These are phyloP conservation scores for Mycena leptocephala DNA, from an alignment of 768 basidiomycete genomes.

Conservation along the genomic window DNA sequence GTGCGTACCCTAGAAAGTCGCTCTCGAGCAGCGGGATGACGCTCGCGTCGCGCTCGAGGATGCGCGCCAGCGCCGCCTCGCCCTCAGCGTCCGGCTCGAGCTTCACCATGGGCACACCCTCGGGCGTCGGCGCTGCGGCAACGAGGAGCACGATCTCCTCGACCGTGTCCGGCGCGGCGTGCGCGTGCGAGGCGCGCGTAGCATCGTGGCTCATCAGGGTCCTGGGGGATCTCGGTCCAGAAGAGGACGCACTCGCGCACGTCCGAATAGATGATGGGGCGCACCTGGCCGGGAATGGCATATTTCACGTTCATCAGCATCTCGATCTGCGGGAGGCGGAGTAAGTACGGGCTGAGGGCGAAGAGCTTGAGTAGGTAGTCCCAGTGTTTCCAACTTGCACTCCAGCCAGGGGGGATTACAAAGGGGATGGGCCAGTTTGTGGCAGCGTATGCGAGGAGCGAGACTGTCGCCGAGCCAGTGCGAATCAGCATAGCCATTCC, in stretches of 20 bases:
- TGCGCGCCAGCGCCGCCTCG: constrained; percentile 42
- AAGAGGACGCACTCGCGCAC: constrained; percentile 41
- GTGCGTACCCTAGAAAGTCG: constrained; percentile 50
- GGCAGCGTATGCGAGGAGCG: constrained; percentile 34
- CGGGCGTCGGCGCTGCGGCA: constrained; percentile 14
- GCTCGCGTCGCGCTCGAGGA: constrained; percentile 47
- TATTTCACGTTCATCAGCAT: constrained; percentile 52
- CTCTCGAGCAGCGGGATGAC: constrained; percentile 52
- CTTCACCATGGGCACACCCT: constrained; percentile 13
- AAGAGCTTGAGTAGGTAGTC: constrained; percentile 50
- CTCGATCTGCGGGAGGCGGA: constrained; percentile 55
- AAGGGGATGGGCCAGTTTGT: constrained; percentile 45
- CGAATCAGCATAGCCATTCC: neutral
- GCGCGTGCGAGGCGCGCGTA: neutral
- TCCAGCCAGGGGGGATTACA: constrained; percentile 48
- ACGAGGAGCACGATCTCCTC: constrained; percentile 27
- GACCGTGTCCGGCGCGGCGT: constrained; percentile 18
- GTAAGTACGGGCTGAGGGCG: constrained; percentile 53
- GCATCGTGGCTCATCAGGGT: neutral
- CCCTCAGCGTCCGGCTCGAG: constrained; percentile 47
- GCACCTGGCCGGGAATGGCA: constrained; percentile 49
- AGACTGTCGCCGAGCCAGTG: constrained; percentile 28
- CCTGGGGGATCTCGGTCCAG: constrained; percentile 27
- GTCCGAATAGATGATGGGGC: constrained; percentile 50
- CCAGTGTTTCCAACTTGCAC: constrained; percentile 48